A percentile compares a stretch with the other conserved stretches of the same genome.
Evolutionary conservation across 2,329 filamentous ascomycete species (phyloP).

Genomic region (Aspergillus sp.): DNA sequence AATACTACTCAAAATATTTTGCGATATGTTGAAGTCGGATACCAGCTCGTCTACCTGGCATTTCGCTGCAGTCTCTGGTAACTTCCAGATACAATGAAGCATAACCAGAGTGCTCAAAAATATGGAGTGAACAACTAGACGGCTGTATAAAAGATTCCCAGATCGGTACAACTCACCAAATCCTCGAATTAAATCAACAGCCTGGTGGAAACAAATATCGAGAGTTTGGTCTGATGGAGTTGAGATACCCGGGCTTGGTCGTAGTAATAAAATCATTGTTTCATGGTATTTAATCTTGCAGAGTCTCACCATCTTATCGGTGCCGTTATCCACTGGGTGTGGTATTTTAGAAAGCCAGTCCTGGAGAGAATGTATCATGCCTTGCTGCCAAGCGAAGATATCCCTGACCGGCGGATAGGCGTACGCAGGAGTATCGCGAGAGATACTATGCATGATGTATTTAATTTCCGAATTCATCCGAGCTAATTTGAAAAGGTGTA

Average conservation of each 20-base stretch:
- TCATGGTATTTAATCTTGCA: conserved; percentile 47
- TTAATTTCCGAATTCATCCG: conserved; percentile 55
- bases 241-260: conserved; percentile 50
- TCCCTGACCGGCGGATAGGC: conserved; percentile 45
- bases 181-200: conserved; percentile 36
- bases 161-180: conserved; percentile 42
- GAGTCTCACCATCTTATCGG: conserved; percentile 15
- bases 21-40: conserved; percentile 37
- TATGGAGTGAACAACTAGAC: conserved; percentile 46
- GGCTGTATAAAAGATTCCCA: conserved; percentile 44
- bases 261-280: conserved; percentile 46
- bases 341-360: conserved; percentile 39
- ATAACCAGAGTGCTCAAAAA: conserved; percentile 48
- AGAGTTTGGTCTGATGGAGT: conserved; percentile 41
- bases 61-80: conserved; percentile 37
- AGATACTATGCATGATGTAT: conserved; percentile 51
- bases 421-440: conserved; percentile 44
- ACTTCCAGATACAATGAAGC: conserved; percentile 48
- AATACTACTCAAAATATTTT: conserved; percentile 47
- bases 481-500: conserved; percentile 43
- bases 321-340: conserved; percentile 1
- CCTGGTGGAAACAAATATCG: conserved; percentile 40
- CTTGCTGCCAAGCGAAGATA: conserved; percentile 44
- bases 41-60: conserved; percentile 38
- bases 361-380: conserved; percentile 37